Percentiles rank a stretch among this genome's conserved stretches.
phyloP scores from a whole-genome alignment of 768 basidiomycete species.

The Mycena alexandri region DNA sequence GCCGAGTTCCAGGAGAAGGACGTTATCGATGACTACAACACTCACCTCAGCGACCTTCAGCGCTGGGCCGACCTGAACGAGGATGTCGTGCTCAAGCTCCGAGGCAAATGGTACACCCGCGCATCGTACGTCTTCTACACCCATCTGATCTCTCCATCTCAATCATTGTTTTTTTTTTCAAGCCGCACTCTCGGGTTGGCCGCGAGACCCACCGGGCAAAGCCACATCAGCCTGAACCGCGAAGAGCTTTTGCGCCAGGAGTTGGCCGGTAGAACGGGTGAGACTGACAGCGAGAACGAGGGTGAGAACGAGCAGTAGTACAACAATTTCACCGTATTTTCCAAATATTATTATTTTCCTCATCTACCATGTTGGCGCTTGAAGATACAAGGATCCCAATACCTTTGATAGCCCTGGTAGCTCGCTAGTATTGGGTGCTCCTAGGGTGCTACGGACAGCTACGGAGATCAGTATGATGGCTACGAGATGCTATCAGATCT shows the following conservation, averaged over 20 bases:
- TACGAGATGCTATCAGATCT: no score
- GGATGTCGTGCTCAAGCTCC: not conserved
- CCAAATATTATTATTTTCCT: not conserved
- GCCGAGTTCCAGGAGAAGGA: conserved; percentile 12
- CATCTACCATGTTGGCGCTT: no score
- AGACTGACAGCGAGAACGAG: conserved; percentile 11
- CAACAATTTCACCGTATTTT: not conserved
- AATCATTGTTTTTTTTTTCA: not conserved
- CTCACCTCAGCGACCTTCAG: not conserved
- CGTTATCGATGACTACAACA: not conserved
- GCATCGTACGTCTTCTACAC: not conserved
- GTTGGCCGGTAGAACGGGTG: conserved; percentile 1
- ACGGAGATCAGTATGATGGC: no score
- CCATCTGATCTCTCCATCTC: no score
- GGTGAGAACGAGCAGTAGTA: not conserved
- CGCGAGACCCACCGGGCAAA: not conserved
- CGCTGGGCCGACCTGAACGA: not conserved
- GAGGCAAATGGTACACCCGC: conserved; percentile 4
- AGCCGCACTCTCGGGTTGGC: not conserved
- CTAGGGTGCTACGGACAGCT: no score
- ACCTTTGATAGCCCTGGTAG: not conserved
- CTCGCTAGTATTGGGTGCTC: not conserved
- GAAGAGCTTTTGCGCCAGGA: conserved; percentile 1
- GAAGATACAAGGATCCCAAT: no score
- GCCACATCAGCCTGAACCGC: not conserved